These are phyloP conservation scores for Oehlia diaphana DNA, from an alignment of 192 early-diverging fungal species.

Conservation along the genomic window DNA sequence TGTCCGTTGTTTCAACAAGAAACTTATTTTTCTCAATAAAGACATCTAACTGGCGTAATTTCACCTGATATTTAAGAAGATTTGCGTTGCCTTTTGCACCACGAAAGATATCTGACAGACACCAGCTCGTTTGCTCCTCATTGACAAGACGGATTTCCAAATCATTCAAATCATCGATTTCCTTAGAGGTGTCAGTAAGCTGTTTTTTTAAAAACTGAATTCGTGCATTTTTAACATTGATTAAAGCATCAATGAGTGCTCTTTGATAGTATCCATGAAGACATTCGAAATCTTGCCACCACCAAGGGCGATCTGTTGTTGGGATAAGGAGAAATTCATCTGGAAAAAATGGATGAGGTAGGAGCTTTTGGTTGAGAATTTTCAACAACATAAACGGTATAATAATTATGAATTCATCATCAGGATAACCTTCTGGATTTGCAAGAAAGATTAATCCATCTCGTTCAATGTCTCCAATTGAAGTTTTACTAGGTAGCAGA, in stretches of 20 bases:
- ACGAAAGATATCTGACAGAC: constrained; percentile 19
- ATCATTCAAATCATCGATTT: too few relatives aligned
- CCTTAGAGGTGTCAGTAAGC: neutral
- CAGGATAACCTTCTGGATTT: neutral
- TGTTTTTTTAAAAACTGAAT: too few relatives aligned
- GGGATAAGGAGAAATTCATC: neutral
- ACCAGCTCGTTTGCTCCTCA: neutral
- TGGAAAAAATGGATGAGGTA: neutral
- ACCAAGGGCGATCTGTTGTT: neutral
- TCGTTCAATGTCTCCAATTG: neutral
- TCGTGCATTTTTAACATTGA: neutral
- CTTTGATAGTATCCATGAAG: neutral
- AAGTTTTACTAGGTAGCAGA: neutral
- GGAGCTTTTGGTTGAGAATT: neutral
- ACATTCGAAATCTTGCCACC: neutral
- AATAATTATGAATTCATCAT: neutral
- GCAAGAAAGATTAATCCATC: neutral
- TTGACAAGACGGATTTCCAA: too few relatives aligned
- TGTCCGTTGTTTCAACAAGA: neutral
- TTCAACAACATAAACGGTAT: neutral
- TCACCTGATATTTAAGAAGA: constrained; percentile 11
- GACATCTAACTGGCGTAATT: neutral
- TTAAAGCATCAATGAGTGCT: neutral
- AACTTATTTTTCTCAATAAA: constrained; percentile 13
- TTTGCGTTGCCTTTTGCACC: neutral